These are phyloP conservation scores for Earliella scabrosa DNA, from an alignment of 1,284 basidiomycete genomes.

Conservation along the genomic window DNA sequence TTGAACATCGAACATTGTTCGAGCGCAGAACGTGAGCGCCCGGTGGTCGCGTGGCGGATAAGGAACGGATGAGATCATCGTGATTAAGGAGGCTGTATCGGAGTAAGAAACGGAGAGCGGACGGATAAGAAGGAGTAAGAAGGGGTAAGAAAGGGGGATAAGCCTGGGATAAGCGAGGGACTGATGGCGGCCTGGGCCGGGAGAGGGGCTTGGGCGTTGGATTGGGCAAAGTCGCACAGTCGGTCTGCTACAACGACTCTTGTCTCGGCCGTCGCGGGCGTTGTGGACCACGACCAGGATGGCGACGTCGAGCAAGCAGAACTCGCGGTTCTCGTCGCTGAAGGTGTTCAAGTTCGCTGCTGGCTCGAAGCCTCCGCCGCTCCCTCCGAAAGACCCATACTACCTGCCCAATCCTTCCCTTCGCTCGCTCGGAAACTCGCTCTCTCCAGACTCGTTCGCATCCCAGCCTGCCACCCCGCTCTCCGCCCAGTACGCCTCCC, in stretches of 20 bases:
- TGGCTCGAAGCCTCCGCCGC: slow-evolving; percentile 51
- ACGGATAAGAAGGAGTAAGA: not conserved
- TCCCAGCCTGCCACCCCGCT: slow-evolving; percentile 40
- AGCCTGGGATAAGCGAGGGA: too few relatives aligned
- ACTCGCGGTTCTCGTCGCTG: slow-evolving; percentile 63
- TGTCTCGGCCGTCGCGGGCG: slow-evolving; percentile 26
- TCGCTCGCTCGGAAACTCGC: slow-evolving; percentile 50
- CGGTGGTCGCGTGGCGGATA: too few relatives aligned
- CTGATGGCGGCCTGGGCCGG: slow-evolving; percentile 7
- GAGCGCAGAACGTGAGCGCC: too few relatives aligned
- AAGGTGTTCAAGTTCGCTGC: slow-evolving; percentile 58
- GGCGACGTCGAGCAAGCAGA: slow-evolving; percentile 38
- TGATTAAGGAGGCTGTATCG: not conserved
- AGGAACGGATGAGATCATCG: not conserved
- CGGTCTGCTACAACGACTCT: too few relatives aligned
- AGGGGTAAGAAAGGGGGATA: too few relatives aligned
- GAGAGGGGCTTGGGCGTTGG: slow-evolving; percentile 1
- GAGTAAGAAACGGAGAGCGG: not conserved
- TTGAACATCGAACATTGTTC: too few relatives aligned
- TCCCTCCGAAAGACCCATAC: slow-evolving; percentile 69
- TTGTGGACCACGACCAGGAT: slow-evolving; percentile 31
- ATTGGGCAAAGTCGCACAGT: slow-evolving; percentile 5
- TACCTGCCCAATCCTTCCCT: slow-evolving; percentile 58
- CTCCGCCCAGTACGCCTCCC: slow-evolving; percentile 38
- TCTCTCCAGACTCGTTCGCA: slow-evolving; percentile 42